Evolutionary conservation across 148 eudicot species (phyloP).

Genomic region (Simmondsia chinensis): DNA sequence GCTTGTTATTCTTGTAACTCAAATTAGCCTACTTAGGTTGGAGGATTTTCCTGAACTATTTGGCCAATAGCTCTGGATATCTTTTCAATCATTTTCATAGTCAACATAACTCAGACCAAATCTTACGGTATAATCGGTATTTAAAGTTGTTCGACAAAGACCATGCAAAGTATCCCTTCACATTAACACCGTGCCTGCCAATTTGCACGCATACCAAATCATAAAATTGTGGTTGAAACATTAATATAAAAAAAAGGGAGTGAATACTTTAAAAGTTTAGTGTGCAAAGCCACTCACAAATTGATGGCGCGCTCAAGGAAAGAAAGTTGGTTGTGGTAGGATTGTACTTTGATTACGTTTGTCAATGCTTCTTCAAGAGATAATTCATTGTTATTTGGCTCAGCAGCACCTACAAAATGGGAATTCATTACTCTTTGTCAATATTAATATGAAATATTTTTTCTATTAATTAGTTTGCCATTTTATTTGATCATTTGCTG

Average conservation of each 20-base stretch:
- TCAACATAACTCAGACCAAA: slow-evolving; percentile 25
- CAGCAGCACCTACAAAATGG: slow-evolving; percentile 20
- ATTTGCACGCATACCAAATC: too few species aligned
- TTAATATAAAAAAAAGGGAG: too few species aligned
- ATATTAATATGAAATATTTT: too few species aligned
- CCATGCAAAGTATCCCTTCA: slow-evolving; percentile 28
- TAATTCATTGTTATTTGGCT: slow-evolving; percentile 9
- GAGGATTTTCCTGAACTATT: slow-evolving; percentile 22
- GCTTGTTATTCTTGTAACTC: too few species aligned
- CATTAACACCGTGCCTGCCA: slow-evolving; percentile 17
- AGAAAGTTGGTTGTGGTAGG: slow-evolving; percentile 19
- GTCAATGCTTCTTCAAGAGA: slow-evolving; percentile 14
- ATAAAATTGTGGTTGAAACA: too few species aligned
- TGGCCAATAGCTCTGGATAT: slow-evolving; percentile 21
- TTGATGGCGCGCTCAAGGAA: slow-evolving; percentile 7
- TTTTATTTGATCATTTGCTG: too few species aligned
- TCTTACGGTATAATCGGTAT: slow-evolving; percentile 15
- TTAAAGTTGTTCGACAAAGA: slow-evolving; percentile 24
- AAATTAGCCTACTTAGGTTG: too few species aligned
- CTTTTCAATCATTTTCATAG: slow-evolving; percentile 7
- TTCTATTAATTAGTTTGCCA: too few species aligned
- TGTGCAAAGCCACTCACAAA: too few species aligned
- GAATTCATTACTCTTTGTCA: too few species aligned
- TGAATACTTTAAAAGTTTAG: too few species aligned
- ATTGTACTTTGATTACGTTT: slow-evolving; percentile 11